phyloP scores from a whole-genome alignment of 1,139 yeast genomes.

The Geotrichum klebahnii region DNA sequence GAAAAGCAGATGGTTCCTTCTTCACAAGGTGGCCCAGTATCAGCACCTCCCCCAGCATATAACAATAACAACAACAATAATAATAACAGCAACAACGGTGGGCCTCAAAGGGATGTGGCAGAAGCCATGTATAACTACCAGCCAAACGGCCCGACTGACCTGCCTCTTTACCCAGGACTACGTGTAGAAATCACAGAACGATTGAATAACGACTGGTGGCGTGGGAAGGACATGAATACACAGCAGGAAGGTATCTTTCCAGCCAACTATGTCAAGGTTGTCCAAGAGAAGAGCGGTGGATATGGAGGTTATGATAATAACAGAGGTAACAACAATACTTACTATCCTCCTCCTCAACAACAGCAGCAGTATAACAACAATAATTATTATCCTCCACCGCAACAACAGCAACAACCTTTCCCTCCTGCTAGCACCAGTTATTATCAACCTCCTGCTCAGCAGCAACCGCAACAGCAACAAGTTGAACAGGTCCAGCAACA shows the following conservation, averaged over 20 bases:
- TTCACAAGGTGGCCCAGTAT: slow-evolving; percentile 24
- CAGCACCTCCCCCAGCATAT: slow-evolving; percentile 24
- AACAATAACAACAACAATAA: slow-evolving; percentile 10
- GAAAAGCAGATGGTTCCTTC: slow-evolving; percentile 23
- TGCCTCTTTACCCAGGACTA: slow-evolving; percentile 61
- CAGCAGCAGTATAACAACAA: slow-evolving; percentile 21
- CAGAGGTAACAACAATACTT: slow-evolving; percentile 8
- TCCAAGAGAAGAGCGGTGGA: slow-evolving; percentile 3
- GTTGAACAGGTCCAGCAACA: slow-evolving; percentile 22
- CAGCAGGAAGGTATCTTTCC: slow-evolving; percentile 81
- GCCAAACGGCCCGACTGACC: slow-evolving; percentile 69
- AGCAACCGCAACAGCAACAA: slow-evolving; percentile 21
- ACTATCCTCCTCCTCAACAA: slow-evolving; percentile 22
- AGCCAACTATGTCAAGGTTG: slow-evolving; percentile 63
- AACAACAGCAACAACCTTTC: slow-evolving; percentile 23
- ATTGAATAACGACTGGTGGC: slow-evolving; percentile 88
- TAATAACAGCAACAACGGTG: too few species aligned
- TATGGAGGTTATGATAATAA: neutral
- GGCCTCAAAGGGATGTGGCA: too few species aligned
- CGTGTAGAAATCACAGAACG: slow-evolving; percentile 66
- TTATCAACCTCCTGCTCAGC: slow-evolving; percentile 23
- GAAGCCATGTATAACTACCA: slow-evolving; percentile 71
- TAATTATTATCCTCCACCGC: slow-evolving; percentile 24
- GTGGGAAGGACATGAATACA: slow-evolving; percentile 54
- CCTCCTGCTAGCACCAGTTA: slow-evolving; percentile 23